Conservation (phyloP, 768 basidiomycete species). For the Mycena pura region DNA sequence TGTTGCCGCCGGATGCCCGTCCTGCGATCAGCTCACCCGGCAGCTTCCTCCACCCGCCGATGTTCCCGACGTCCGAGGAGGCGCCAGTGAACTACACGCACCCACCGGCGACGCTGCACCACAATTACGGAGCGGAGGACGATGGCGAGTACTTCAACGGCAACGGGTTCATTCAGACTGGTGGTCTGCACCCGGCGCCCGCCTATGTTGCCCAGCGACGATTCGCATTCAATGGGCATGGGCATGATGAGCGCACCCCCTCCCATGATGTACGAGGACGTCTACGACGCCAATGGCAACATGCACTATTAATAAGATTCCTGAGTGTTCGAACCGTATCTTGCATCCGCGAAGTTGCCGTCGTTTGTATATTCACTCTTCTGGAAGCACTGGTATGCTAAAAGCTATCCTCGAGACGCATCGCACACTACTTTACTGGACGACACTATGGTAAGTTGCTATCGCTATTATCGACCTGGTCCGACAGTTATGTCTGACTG, state of each 20-base stretch:
- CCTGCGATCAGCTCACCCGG: conserved; percentile 52
- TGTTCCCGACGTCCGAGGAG: conserved; percentile 72
- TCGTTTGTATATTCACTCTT: no score
- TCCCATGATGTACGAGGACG: conserved; percentile 28
- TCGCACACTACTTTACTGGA: no score
- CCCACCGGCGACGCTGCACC: conserved; percentile 52
- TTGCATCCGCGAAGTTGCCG: no score
- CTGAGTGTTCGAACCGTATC: no score
- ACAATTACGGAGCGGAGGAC: conserved; percentile 49
- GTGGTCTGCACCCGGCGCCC: conserved; percentile 55
- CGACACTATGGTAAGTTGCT: no score
- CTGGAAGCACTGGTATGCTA: no score
- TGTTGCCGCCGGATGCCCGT: conserved; percentile 58
- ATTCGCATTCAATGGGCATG: conserved; percentile 33
- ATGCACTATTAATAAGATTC: conserved; percentile 26
- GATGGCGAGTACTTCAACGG: conserved; percentile 58
- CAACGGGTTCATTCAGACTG: conserved; percentile 45
- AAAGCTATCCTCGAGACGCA: no score
- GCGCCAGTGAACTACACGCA: conserved; percentile 79
- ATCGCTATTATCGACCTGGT: no score
- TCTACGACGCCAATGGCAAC: conserved; percentile 20
- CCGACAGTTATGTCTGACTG: no score
- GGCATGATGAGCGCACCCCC: conserved; percentile 15
- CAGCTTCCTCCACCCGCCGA: conserved; percentile 67
- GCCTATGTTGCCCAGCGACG: conserved; percentile 55